Evolutionary conservation across 2,329 filamentous ascomycete species (phyloP).

Genomic region (Trichophyton rubrum): DNA sequence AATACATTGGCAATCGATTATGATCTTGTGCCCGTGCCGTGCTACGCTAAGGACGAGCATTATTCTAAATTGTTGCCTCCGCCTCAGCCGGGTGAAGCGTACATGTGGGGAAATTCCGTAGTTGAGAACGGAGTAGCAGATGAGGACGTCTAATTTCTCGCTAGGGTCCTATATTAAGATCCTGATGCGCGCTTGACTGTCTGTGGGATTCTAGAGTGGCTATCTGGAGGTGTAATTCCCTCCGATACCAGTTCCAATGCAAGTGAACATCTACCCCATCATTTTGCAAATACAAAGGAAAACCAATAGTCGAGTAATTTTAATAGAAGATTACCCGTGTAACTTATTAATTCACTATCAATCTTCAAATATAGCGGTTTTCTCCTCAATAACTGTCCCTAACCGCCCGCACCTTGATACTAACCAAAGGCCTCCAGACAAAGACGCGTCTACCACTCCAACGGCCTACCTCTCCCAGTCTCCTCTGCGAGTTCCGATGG

Average conservation of each 20-base stretch:
- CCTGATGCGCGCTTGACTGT: slow-evolving; percentile 11
- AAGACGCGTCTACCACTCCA: too few species aligned
- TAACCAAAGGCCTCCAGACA: too few species aligned
- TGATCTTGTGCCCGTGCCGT: slow-evolving; percentile 9
- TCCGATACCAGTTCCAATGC: too few species aligned
- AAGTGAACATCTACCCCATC: too few species aligned
- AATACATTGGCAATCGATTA: slow-evolving; percentile 14
- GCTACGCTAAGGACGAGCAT: slow-evolving; percentile 12
- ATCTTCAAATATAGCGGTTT: too few species aligned
- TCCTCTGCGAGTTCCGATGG: background rate
- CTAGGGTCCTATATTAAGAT: slow-evolving; percentile 11
- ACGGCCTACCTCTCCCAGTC: slow-evolving; percentile 2
- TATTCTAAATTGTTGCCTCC: slow-evolving; percentile 9
- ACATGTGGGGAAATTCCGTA: slow-evolving; percentile 15
- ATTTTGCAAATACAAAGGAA: too few species aligned
- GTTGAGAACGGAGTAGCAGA: slow-evolving; percentile 14
- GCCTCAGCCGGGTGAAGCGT: slow-evolving; percentile 13
- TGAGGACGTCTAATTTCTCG: slow-evolving; percentile 15
- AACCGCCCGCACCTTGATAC: too few species aligned
- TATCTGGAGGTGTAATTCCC: slow-evolving; percentile 8
- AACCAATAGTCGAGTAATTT: too few species aligned
- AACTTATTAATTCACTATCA: too few species aligned
- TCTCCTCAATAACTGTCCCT: too few species aligned
- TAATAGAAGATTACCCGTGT: too few species aligned
- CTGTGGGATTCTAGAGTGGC: slow-evolving; percentile 13